These are phyloP conservation scores for Penicillium manginii DNA, from an alignment of 495 filamentous ascomycete species.

Conservation along the genomic window DNA sequence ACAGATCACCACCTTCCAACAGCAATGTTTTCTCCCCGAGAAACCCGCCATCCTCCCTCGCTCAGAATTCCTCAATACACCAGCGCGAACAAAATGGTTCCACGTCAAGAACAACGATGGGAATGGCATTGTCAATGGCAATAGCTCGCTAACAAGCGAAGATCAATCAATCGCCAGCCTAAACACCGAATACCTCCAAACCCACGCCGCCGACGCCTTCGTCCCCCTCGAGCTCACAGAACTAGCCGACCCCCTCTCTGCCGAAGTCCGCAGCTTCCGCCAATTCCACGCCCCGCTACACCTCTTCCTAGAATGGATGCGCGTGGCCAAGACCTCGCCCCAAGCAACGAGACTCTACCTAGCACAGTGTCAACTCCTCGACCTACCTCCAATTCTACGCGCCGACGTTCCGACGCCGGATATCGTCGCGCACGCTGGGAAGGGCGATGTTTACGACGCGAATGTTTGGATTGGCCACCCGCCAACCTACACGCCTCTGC, in stretches of 20 bases:
- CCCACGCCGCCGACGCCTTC: conserved; percentile 49
- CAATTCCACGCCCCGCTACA: conserved; percentile 60
- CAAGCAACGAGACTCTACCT: conserved; percentile 67
- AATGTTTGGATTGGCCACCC: conserved; percentile 88
- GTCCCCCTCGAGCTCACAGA: conserved; percentile 64
- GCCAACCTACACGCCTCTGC: conserved; percentile 85
- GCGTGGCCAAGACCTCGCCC: conserved; percentile 33
- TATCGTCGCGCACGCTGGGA: conserved; percentile 61
- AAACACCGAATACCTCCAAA: conserved; percentile 53
- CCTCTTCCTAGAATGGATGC: conserved; percentile 61
- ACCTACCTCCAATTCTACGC: conserved; percentile 63
- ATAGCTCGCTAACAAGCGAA: background rate
- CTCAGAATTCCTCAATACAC: conserved; percentile 45
- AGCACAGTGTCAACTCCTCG: conserved; percentile 74
- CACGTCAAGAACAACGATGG: background rate
- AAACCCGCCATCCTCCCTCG: conserved; percentile 53
- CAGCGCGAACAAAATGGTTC: conserved; percentile 62
- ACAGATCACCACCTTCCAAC: conserved; percentile 50
- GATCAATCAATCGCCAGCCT: conserved; percentile 27
- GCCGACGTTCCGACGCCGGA: conserved; percentile 71
- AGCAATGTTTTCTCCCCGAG: conserved; percentile 48
- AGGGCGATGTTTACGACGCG: conserved; percentile 79
- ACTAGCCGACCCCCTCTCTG: background rate
- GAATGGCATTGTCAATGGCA: background rate
- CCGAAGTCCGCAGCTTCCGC: conserved; percentile 43